Evolutionary conservation across 2,329 filamentous ascomycete genomes (phyloP), one percentile per base, ranked within the genome.

Genomic region (Grosmannia clavigera): DNA sequence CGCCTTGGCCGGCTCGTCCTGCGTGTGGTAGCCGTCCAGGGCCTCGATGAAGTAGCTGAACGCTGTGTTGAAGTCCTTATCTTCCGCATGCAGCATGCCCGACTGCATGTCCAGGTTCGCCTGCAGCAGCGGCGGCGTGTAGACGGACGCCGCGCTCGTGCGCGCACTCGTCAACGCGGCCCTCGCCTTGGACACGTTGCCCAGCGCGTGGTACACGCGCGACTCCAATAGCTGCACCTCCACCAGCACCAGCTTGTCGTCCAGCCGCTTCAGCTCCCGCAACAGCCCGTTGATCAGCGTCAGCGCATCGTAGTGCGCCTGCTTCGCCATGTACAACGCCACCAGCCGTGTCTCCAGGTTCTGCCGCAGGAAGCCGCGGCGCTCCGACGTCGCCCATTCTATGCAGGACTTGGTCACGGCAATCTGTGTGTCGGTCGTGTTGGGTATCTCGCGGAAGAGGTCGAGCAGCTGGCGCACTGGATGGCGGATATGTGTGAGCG

Each of bases 41-140:
- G 95, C 94, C 77, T 99, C 94, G 74, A 99, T 97, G 75, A 99
- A 99, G 81, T 99, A 99, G 57, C 92, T 96, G 75, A 88, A 99
- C 57, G 94, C 90, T 31, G 94, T 99, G 78, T 95, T 96, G 82
- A 99, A 99, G 77, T 99, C 95, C 76, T 91, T 89, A 72, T 99
- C 94, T 76, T 99, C 95, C 29, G 94, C 94, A 73, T 99, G 95
- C 61, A 99, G 84, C 87, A 97, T 97, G 66, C 94, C 95, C 65
- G 90, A 96, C 79, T 99, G 94, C 94, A 99, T 97, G 71, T 99
- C 94, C 66, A 99, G 83, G 68, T 94, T 91, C 54, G 94, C 94
- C 77, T 99, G 95, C 61, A 99, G 82, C 66, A 95, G 80, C 3
- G 95, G 94, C 58, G 94, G 94, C 29, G 92, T 96, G 79, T 99